Base-by-base conservation (phyloP, 176 grass and related monocot species). In the Dactylis glomerata region DNA sequence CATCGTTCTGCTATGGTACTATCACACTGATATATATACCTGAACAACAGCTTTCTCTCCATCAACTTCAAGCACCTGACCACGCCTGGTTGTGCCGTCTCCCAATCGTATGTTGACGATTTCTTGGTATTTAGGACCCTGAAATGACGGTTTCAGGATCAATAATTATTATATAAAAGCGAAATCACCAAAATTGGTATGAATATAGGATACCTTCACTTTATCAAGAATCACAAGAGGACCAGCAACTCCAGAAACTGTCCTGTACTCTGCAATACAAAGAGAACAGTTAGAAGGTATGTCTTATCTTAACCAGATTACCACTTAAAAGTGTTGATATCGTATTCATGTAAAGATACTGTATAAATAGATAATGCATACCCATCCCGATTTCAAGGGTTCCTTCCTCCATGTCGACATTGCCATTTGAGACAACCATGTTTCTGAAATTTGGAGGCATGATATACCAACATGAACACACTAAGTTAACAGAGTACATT, bases 61-160 rank as follows among this genome's bases (percentile, higher is more conserved):
- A 73, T 94, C 92, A 37, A 94, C 92, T 86, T 94, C 92, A 51
- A 94, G 84, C 45, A 94, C 92, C 73, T 94, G 92, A 72, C 92
- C 92, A 83, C 90, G 90, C 81, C 92, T 85, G 55, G 82, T 92
- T 40, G 90, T 88, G 47, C 92, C 90, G 83, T 94, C 87, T 86
- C 92, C 92, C 38, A 94, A 79, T 33, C 87, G 83, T 59, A 94
- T 94, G 82, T 94, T 94, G 30, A 94, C 90, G 81, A 94, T 94
- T 80, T 94, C 92, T 80, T 92, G 92, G 74, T 94, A 94, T 78
- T 92, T 94, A 36, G 87, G 92, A n/a, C 92, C 92, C 92, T 94
- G 85, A 80, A 94, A 75, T 34, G 33, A 32, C 17, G 46, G 6
- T 22, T 32, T 5, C 16, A 57, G 10, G 61, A 57, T 80, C 9